Evolutionary conservation across 140 eudicot species (phyloP).

Genomic region (Oenanthe javanica): DNA sequence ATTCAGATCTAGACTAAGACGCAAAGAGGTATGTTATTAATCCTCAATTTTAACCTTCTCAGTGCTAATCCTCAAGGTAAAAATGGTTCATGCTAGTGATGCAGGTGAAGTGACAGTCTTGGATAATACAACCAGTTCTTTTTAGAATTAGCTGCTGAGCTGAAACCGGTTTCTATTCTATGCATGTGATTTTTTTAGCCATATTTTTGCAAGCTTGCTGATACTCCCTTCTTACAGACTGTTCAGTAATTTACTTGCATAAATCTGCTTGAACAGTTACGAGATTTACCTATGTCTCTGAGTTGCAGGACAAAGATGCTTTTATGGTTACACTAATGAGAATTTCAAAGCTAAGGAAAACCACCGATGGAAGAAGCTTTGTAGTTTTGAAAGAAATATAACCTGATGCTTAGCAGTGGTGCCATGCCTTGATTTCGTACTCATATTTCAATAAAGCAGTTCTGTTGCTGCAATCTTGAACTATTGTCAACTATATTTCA

Average conservation of each 20-base stretch:
- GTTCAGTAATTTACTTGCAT: background rate
- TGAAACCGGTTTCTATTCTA: background rate
- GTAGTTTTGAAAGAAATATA: constrained; percentile 65
- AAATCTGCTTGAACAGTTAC: background rate
- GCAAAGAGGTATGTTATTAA: constrained; percentile 48
- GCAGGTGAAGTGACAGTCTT: background rate
- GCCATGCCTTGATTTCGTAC: background rate
- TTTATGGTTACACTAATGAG: constrained; percentile 74
- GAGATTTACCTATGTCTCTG: background rate
- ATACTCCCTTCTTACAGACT: background rate
- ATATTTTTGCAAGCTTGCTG: background rate
- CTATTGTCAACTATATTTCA: background rate
- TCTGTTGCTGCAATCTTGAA: background rate
- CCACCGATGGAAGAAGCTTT: constrained; percentile 50
- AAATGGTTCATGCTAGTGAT: background rate
- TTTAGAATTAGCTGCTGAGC: background rate
- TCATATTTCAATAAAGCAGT: background rate
- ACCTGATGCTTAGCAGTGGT: background rate
- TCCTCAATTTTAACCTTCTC: background rate
- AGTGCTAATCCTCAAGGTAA: background rate
- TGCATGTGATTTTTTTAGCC: background rate
- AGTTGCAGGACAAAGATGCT: constrained; percentile 79
- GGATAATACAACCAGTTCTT: background rate
- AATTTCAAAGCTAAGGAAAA: constrained; percentile 88
- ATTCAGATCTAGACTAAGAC: constrained; percentile 65